A percentile compares a stretch with the other conserved stretches of the same genome.
phyloP scores from a whole-genome alignment of 2,329 filamentous ascomycete species.

The Plectosphaerella cucumerina region DNA sequence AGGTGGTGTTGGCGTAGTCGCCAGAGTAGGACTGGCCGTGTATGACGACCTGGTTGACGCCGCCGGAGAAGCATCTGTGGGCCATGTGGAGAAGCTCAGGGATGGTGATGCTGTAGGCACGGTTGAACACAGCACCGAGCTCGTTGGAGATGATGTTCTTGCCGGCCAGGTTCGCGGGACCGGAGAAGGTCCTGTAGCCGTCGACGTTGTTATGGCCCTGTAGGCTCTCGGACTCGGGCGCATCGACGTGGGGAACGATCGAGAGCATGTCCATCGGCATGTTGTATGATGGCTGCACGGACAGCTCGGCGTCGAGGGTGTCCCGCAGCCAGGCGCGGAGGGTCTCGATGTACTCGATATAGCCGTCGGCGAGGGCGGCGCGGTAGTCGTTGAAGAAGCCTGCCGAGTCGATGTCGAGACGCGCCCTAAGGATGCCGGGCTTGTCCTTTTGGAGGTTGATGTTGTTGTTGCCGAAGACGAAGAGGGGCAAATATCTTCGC shows the following conservation, averaged over 20 bases:
- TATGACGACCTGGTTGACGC: slow-evolving; percentile 37
- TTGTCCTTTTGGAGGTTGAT: background rate
- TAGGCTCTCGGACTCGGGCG: slow-evolving; percentile 35
- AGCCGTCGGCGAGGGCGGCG: slow-evolving; percentile 1
- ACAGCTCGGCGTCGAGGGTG: slow-evolving; percentile 21
- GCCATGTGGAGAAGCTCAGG: slow-evolving; percentile 25
- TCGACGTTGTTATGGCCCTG: slow-evolving; percentile 31
- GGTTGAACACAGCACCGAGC: slow-evolving; percentile 20
- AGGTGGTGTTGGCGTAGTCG: slow-evolving; percentile 40
- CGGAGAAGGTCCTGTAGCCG: slow-evolving; percentile 32
- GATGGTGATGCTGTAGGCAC: slow-evolving; percentile 9
- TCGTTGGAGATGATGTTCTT: slow-evolving; percentile 35
- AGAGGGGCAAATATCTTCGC: slow-evolving; percentile 24
- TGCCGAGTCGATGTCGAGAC: background rate
- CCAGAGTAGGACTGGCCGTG: slow-evolving; percentile 37
- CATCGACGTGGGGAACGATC: slow-evolving; percentile 30
- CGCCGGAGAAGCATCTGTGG: slow-evolving; percentile 32
- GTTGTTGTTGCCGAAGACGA: slow-evolving; percentile 16
- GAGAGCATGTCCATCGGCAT: slow-evolving; percentile 36
- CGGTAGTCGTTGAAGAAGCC: slow-evolving; percentile 6
- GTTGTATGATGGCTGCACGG: slow-evolving; percentile 34
- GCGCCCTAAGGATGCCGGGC: background rate
- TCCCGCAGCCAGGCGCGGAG: background rate
- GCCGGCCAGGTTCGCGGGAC: slow-evolving; percentile 31
- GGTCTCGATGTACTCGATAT: slow-evolving; percentile 4